phyloP scores from a whole-genome alignment of 345 rosid species.

The Sisymbrium irio region DNA sequence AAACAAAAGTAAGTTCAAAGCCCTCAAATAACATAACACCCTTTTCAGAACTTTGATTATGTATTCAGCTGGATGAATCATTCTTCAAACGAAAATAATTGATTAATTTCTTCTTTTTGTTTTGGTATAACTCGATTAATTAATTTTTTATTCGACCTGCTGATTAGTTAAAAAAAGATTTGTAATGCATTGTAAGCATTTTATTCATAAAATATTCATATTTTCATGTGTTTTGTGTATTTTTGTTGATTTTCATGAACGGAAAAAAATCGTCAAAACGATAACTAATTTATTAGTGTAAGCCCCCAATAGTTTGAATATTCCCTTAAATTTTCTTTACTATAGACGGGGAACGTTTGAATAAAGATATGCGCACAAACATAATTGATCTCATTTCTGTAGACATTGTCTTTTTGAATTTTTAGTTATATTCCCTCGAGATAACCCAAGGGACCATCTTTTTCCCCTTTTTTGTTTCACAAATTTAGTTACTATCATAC shows the following conservation, averaged over 20 bases:
- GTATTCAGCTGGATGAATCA: not conserved
- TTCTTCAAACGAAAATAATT: not conserved
- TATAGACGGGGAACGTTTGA: not conserved
- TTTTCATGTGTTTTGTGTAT: not conserved
- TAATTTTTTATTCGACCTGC: not conserved
- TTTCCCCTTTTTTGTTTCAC: not conserved
- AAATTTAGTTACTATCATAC: not conserved
- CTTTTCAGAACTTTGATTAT: not conserved
- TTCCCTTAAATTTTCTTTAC: not conserved
- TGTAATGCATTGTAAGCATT: no score
- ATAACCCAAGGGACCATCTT: conserved; percentile 10
- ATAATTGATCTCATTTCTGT: not conserved
- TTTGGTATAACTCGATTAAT: not conserved
- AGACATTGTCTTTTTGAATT: not conserved
- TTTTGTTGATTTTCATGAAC: not conserved
- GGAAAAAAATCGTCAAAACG: not conserved
- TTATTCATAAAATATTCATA: no score
- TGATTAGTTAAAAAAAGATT: not conserved
- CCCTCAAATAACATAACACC: not conserved
- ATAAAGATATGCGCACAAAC: not conserved
- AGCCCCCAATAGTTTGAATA: not conserved
- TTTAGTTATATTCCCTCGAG: not conserved
- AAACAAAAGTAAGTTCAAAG: not conserved
- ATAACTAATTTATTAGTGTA: not conserved
- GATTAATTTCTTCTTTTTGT: no score